Base-by-base conservation (phyloP, 192 early-diverging fungal genomes). In the Backusella mclennaniae region DNA sequence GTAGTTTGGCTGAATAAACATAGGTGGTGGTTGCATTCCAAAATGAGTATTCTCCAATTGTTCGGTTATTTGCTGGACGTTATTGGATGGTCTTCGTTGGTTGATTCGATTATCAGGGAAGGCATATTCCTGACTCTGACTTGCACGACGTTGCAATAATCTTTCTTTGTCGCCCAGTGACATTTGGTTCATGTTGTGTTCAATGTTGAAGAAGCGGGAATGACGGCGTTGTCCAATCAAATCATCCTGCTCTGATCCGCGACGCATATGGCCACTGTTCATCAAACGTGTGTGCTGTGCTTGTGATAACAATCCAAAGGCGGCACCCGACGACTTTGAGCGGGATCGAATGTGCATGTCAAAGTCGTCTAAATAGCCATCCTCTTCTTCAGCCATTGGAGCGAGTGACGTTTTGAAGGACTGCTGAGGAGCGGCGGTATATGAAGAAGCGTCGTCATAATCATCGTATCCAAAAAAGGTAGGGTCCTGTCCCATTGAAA, bases 261-360 rank as follows among this genome's bases (percentile, higher is more conserved):
- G 79, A 39, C 83, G 82, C 38, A 84, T 73, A 63, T 86, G 79
- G 59, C 72, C 41, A 12, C 81, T 46, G 12, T 84, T 79, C 67
- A 69, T 53, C 36, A 84, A 69, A 63, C 80, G 81, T 53, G 81
- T 53, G 39, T 86, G 81, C 56, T 89, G 83, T 36, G 87, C 79
- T 29, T 84, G 82, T 33, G 89, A 80, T 66, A 91, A 67, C 7
- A 92, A 52, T 29, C 89, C 90, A 80, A 88, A 91, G 56, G 92
- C 89, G 3, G 89, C 90, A 12, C 90, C 89, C 6, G 91, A 89
- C 4, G 90, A 92, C 77, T 93, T 90, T 21, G 89, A 91, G 31
- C 90, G 74, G 11, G 83, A 79, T 39, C 91, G 83, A 17, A 82
- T 85, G 73, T 87, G 83, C 9, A 85, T 68, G 41, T 76, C 49